These are phyloP conservation scores for Candida arabinofermentans DNA, from an alignment of 805 yeast species.

Conservation along the genomic window DNA sequence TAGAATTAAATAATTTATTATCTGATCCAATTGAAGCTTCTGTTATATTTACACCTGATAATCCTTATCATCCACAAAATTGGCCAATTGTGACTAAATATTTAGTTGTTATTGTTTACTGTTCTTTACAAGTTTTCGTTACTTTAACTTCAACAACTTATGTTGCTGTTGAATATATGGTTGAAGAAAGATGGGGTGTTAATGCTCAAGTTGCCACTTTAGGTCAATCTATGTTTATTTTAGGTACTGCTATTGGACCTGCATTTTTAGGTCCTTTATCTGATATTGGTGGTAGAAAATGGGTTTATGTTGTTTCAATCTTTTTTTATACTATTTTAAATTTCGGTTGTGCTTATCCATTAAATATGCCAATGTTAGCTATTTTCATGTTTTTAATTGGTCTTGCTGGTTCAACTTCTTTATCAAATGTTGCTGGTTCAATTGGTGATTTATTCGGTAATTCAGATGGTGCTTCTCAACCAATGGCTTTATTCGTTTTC, in stretches of 20 bases:
- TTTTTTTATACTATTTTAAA: slow-evolving; percentile 27
- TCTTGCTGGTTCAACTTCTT: slow-evolving; percentile 30
- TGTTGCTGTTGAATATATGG: slow-evolving; percentile 28
- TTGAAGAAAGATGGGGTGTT: slow-evolving; percentile 25
- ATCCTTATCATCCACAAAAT: slow-evolving; percentile 31
- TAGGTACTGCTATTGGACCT: slow-evolving; percentile 35
- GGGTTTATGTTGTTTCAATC: slow-evolving; percentile 32
- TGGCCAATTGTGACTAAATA: slow-evolving; percentile 28
- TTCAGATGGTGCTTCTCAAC: slow-evolving; percentile 33
- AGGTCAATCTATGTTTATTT: slow-evolving; percentile 33
- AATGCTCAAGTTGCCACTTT: slow-evolving; percentile 31
- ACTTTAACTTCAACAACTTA: slow-evolving; percentile 32
- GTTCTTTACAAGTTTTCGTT: slow-evolving; percentile 29
- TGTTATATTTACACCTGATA: slow-evolving; percentile 24
- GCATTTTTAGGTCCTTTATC: slow-evolving; percentile 35
- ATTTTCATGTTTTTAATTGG: slow-evolving; percentile 33
- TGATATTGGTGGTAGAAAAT: slow-evolving; percentile 34
- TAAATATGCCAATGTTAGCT: slow-evolving; percentile 31
- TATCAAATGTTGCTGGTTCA: slow-evolving; percentile 34
- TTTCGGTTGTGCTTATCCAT: slow-evolving; percentile 34
- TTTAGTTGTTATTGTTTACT: slow-evolving; percentile 23
- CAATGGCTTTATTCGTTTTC: slow-evolving; percentile 33
- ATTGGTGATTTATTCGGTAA: slow-evolving; percentile 33
- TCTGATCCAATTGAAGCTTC: slow-evolving; percentile 28
- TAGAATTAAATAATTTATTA: slow-evolving; percentile 21